Evolutionary conservation across 2,329 filamentous ascomycete genomes (phyloP).

Genomic region (Talaromyces islandicus): DNA sequence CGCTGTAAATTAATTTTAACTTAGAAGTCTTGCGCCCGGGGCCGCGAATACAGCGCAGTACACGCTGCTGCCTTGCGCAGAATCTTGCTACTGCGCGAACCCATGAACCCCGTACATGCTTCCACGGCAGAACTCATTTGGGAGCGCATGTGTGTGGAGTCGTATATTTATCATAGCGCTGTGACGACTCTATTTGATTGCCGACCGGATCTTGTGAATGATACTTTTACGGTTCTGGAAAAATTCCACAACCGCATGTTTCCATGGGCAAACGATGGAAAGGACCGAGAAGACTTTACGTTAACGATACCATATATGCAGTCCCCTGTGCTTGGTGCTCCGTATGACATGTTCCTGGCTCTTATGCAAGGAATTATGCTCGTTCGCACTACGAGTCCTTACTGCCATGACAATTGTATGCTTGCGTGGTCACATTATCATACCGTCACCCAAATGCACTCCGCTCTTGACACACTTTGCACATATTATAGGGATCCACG

Average conservation of each 20-base stretch:
- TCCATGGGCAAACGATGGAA: not conserved
- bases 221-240: constrained; percentile 3
- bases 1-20: not conserved
- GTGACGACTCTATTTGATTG: constrained; percentile 8
- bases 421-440: constrained; percentile 7
- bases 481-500: constrained; percentile 5
- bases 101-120: not conserved
- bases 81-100: constrained; percentile 5
- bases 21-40: constrained; percentile 1
- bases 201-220: constrained; percentile 1
- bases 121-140: constrained; percentile 5
- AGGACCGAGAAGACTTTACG: not conserved
- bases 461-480: not conserved
- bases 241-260: constrained; percentile 1
- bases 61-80: constrained; percentile 5
- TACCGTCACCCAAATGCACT: constrained; percentile 1
- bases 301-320: not conserved
- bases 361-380: constrained; percentile 6
- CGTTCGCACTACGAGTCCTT: not conserved
- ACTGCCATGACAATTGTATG: not conserved
- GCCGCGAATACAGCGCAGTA: constrained; percentile 1
- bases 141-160: constrained; percentile 10
- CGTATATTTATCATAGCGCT: constrained; percentile 9
- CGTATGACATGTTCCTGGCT: constrained; percentile 8
- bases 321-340: constrained; percentile 8